Evolutionary conservation across 768 basidiomycete species (phyloP).

Genomic region (Tylopilus subfusipes): DNA sequence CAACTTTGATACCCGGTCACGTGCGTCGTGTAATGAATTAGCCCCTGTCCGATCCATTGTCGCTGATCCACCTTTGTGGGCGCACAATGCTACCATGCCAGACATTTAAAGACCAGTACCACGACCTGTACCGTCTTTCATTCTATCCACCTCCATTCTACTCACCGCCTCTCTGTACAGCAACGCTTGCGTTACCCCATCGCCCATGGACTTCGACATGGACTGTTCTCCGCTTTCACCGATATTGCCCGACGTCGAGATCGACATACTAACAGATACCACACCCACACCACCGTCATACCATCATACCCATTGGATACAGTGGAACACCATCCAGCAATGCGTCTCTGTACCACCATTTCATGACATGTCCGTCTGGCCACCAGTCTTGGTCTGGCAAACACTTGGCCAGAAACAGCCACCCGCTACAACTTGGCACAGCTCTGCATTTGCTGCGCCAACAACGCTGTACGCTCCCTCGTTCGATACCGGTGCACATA

Average conservation of each 20-base stretch:
- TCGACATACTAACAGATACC: conserved; percentile 7
- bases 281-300: background rate
- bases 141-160: too few species aligned
- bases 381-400: background rate
- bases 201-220: conserved; percentile 3
- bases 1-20: conserved; percentile 24
- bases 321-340: conserved; percentile 2
- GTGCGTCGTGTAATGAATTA: conserved; percentile 20
- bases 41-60: conserved; percentile 3
- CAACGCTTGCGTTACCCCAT: too few species aligned
- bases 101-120: too few species aligned
- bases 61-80: too few species aligned
- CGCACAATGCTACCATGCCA: too few species aligned
- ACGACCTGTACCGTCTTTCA: too few species aligned
- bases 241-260: conserved; percentile 9
- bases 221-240: conserved; percentile 11
- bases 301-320: background rate
- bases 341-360: background rate
- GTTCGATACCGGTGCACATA: background rate
- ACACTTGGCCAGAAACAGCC: background rate
- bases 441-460: background rate
- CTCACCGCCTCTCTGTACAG: too few species aligned
- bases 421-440: background rate
- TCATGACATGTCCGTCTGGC: background rate
- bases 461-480: background rate